Base-by-base conservation (phyloP, 2,329 filamentous ascomycete species). In the Penicillium sp. region DNA sequence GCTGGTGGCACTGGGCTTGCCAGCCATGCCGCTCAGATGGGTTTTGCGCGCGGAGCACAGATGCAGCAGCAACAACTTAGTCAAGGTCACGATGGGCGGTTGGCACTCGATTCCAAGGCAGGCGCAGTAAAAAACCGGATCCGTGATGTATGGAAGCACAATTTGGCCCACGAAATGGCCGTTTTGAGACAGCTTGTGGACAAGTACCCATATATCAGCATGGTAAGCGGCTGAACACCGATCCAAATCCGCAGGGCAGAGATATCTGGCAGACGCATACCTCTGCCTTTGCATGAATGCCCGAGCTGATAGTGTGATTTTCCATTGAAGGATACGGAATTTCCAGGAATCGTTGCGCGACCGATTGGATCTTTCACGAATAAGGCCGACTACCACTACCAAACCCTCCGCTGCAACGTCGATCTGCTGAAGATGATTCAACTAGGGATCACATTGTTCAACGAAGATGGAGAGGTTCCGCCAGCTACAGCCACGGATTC, bases 381-480 rank as follows among this genome's bases (percentile, higher is more conserved):
- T 59, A 98, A 97, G 79, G 95, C 92, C 65, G 94, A 97, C 70
- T 99, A 99, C 73, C 95, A 99, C 75, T 99, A 99, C 78, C 95
- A 99, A 81, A 98, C 94, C 60, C 83, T 99, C 49, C 90, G 95
- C 61, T 96, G 92, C 69, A 99, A 99, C 73, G 95, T 99, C 70
- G 95, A 99, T 73, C 87, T 99, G 71, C 86, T 99, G 70, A 97
- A 96, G 76, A 93, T 98, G 67, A 98, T 99, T 64, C 95, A 99
- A 75, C 89, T 99, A 58, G 95, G 95, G 59, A 89, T 99, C 68
- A 96, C 94, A 3, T 82, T 99, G 16, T 98, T 97, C 80, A 93
- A 92, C 63, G 85, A 92, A 60, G 89, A 96, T 61, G 95, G 95
- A 60, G 91, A 98, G 66, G 87, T 92, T 2, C 91, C 92, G 1